Conservation (phyloP, 2,329 filamentous ascomycete genomes). For the Trichoderma simmonsii region DNA sequence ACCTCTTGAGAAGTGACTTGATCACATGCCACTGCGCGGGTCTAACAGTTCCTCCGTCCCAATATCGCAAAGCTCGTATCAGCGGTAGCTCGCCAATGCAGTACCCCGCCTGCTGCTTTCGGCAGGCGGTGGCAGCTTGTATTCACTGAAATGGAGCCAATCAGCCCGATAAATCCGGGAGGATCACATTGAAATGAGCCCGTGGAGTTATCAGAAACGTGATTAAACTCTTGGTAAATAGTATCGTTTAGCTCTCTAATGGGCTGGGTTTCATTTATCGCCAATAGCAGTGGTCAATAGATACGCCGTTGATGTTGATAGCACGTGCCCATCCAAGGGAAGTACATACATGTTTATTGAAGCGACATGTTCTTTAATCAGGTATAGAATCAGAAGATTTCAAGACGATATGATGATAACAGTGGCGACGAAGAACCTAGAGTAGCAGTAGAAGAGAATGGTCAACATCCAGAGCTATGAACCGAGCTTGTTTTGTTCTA, state of each 20-base stretch:
- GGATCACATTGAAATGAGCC: background rate
- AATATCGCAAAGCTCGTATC: background rate
- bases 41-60: background rate
- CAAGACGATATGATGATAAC: background rate
- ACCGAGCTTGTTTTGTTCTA: background rate
- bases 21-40: background rate
- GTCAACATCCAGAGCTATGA: background rate
- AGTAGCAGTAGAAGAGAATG: background rate
- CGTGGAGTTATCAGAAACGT: background rate
- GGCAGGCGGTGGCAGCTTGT: background rate
- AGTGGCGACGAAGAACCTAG: too few relatives aligned
- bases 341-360: too few relatives aligned
- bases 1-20: background rate
- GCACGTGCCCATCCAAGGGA: background rate
- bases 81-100: background rate
- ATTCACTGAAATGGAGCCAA: background rate
- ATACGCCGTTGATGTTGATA: background rate
- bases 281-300: background rate
- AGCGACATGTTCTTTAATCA: too few relatives aligned
- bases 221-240: background rate
- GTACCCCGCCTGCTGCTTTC: constrained; percentile 9
- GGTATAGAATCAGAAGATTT: background rate
- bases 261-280: background rate
- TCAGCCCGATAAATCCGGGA: background rate
- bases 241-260: background rate